These are phyloP conservation scores for Syzygium malaccense DNA, from an alignment of 441 rosid genomes.

Conservation along the genomic window DNA sequence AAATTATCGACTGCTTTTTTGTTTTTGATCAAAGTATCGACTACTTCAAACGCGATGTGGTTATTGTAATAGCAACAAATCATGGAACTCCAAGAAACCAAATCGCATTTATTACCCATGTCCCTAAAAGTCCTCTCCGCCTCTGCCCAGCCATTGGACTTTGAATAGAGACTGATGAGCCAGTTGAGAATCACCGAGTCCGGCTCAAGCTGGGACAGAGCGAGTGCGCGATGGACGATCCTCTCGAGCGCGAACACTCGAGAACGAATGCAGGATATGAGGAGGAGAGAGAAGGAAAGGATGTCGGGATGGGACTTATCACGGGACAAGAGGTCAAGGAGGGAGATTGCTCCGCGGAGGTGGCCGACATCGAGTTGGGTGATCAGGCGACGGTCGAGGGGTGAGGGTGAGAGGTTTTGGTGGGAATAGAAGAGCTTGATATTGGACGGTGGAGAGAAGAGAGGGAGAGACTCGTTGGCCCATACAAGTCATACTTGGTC, in stretches of 20 bases:
- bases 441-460: neutral
- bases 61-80: constrained; percentile 37
- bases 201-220: constrained; percentile 28
- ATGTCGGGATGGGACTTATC: constrained; percentile 21
- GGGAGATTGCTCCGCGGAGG: constrained; percentile 28
- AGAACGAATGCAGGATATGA: constrained; percentile 54
- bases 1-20: constrained; percentile 2
- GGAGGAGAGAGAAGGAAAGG: constrained; percentile 45
- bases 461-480: neutral
- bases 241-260: constrained; percentile 20
- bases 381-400: constrained; percentile 18
- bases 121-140: constrained; percentile 45
- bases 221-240: constrained; percentile 31
- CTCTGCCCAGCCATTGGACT: constrained; percentile 29
- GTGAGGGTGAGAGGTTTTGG: neutral
- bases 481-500: neutral
- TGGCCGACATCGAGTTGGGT: constrained; percentile 39
- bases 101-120: neutral
- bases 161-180: constrained; percentile 50
- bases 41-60: constrained; percentile 21
- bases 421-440: neutral
- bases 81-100: constrained; percentile 55
- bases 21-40: neutral
- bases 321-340: neutral
- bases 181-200: constrained; percentile 43